Evolutionary conservation across 371 early-diverging fungal species (phyloP).

Genomic region (Apophysomyces ossiformis): DNA sequence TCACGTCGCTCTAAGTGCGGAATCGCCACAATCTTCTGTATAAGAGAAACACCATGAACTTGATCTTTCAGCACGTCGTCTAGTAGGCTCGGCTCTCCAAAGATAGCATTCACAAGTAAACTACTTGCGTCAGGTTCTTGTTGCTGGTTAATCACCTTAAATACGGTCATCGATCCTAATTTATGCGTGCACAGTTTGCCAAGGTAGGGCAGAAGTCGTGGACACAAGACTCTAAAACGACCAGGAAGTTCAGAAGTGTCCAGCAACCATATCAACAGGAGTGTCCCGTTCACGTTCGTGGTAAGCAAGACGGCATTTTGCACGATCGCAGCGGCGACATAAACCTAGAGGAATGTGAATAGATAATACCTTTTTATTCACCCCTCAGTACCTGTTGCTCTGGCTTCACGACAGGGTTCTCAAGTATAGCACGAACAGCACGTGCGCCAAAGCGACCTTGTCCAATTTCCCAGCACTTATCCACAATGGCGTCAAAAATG

Average conservation of each 20-base stretch:
- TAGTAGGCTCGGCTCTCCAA: conserved; percentile 57
- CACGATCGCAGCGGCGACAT: conserved; percentile 86
- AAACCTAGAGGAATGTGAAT: conserved; percentile 56
- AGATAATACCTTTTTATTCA: not conserved
- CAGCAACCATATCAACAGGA: conserved; percentile 90
- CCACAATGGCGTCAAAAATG: conserved; percentile 81
- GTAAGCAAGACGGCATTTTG: conserved; percentile 78
- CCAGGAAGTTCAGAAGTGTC: conserved; percentile 84
- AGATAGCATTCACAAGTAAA: conserved; percentile 74
- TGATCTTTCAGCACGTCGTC: conserved; percentile 83
- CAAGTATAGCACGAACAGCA: conserved; percentile 82
- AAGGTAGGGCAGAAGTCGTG: conserved; percentile 41
- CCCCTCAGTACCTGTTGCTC: conserved; percentile 33
- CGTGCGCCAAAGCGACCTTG: conserved; percentile 86
- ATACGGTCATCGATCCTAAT: conserved; percentile 78
- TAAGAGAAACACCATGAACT: conserved; percentile 77
- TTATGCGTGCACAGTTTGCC: conserved; percentile 86
- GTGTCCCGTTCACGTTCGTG: conserved; percentile 87
- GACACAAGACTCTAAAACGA: conserved; percentile 81
- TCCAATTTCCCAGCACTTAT: conserved; percentile 75
- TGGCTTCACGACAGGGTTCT: conserved; percentile 58
- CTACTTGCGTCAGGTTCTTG: conserved; percentile 88
- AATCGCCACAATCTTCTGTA: conserved; percentile 84
- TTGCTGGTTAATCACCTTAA: conserved; percentile 87
- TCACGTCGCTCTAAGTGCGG: conserved; percentile 71